Evolutionary conservation across 164 flowering plant species (phyloP).

Genomic region (Houttuynia cordata): DNA sequence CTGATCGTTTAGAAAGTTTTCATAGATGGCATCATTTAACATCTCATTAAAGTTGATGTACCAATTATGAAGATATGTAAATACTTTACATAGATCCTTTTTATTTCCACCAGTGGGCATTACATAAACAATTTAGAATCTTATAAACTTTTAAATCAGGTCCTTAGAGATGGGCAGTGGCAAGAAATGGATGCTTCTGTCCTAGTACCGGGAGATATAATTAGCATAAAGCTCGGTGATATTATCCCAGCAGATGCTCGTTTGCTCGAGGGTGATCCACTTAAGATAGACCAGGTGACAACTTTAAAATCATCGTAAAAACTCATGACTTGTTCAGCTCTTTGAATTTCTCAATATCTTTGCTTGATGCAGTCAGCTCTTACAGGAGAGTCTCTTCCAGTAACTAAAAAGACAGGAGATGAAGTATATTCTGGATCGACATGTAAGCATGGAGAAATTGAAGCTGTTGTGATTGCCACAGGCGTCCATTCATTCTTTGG

Average conservation of each 20-base stretch:
- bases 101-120: too few relatives aligned
- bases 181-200: slow-evolving; percentile 69
- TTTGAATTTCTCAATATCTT: neutral
- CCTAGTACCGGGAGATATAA: slow-evolving; percentile 80
- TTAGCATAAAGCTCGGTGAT: slow-evolving; percentile 81
- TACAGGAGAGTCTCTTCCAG: slow-evolving; percentile 81
- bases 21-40: too few relatives aligned
- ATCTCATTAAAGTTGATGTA: too few relatives aligned
- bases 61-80: too few relatives aligned
- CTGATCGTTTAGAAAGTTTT: too few relatives aligned
- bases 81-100: too few relatives aligned
- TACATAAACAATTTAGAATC: too few relatives aligned
- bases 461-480: slow-evolving; percentile 77
- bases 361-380: slow-evolving; percentile 57
- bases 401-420: slow-evolving; percentile 67
- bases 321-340: neutral
- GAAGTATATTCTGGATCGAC: slow-evolving; percentile 79
- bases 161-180: slow-evolving; percentile 77
- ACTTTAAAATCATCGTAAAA: neutral
- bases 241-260: slow-evolving; percentile 90
- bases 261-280: slow-evolving; percentile 70
- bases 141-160: slow-evolving; percentile 22
- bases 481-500: slow-evolving; percentile 72
- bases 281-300: slow-evolving; percentile 73
- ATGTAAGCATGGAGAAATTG: slow-evolving; percentile 76